Conservation (phyloP, 768 basidiomycete species). For the Phylloporus rhodoxanthus region DNA sequence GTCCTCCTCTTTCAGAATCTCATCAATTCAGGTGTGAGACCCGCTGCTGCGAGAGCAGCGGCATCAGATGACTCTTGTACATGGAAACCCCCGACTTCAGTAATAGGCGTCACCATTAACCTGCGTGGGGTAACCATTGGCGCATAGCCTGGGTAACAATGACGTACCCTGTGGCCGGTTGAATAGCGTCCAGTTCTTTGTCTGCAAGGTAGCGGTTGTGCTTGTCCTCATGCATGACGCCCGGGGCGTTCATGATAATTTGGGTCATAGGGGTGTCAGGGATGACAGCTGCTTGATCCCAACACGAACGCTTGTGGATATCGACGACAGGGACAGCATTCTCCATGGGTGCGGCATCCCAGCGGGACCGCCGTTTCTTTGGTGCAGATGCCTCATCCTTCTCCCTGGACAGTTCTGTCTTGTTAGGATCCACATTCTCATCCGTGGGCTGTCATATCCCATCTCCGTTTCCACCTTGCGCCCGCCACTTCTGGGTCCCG, state of each 20-base stretch:
- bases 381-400: slow-evolving; percentile 74
- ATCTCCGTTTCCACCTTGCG: slow-evolving; percentile 70
- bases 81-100: slow-evolving; percentile 75
- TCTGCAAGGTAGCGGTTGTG: slow-evolving; percentile 95
- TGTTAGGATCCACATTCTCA: slow-evolving; percentile 61
- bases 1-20: slow-evolving; percentile 92
- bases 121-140: slow-evolving; percentile 63
- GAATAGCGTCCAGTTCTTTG: slow-evolving; percentile 88
- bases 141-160: slow-evolving; percentile 92
- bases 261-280: slow-evolving; percentile 66
- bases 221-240: slow-evolving; percentile 83
- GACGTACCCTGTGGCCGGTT: slow-evolving; percentile 81
- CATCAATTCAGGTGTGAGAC: slow-evolving; percentile 88
- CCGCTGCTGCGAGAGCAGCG: slow-evolving; percentile 81
- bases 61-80: slow-evolving; percentile 94
- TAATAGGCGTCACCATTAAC: slow-evolving; percentile 50
- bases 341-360: slow-evolving; percentile 91
- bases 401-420: slow-evolving; percentile 63
- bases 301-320: slow-evolving; percentile 85
- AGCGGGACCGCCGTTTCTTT: slow-evolving; percentile 90
- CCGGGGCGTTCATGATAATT: slow-evolving; percentile 71
- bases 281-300: slow-evolving; percentile 89
- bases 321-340: slow-evolving; percentile 42
- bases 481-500: slow-evolving; percentile 38
- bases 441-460: slow-evolving; percentile 62